Conservation (phyloP, 2,329 filamentous ascomycete species). For the Curvularia hawaiiensis region DNA sequence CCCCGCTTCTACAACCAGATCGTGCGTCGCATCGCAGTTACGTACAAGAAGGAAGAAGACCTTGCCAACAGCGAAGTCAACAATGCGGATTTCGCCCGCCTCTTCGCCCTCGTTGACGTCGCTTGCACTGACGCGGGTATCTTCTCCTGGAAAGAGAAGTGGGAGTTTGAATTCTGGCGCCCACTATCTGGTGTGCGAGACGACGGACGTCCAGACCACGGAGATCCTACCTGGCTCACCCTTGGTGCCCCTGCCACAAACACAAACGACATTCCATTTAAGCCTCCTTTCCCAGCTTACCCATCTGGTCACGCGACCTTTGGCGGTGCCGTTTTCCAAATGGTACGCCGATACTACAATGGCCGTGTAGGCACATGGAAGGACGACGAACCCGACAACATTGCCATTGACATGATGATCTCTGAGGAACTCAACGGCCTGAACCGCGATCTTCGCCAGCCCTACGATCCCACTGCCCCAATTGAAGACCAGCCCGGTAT, state of each 20-base stretch:
- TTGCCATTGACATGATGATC: slow-evolving; percentile 25
- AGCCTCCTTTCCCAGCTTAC: slow-evolving; percentile 36
- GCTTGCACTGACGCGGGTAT: slow-evolving; percentile 36
- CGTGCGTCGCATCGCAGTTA: slow-evolving; percentile 29
- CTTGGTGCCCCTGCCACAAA: slow-evolving; percentile 34
- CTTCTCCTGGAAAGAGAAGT: slow-evolving; percentile 38
- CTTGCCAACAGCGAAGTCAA: slow-evolving; percentile 17
- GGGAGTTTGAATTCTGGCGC: slow-evolving; percentile 39
- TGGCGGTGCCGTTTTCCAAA: slow-evolving; percentile 31
- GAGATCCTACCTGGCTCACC: slow-evolving; percentile 32
- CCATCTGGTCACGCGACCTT: slow-evolving; percentile 37
- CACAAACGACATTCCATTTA: slow-evolving; percentile 29
- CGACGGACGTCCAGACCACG: slow-evolving; percentile 17
- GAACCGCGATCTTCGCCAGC: slow-evolving; percentile 30
- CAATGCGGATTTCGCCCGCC: slow-evolving; percentile 37
- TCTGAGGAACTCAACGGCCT: slow-evolving; percentile 36
- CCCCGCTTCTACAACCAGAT: slow-evolving; percentile 28
- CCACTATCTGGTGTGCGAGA: slow-evolving; percentile 34
- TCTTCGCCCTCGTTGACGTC: slow-evolving; percentile 32
- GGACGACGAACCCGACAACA: slow-evolving; percentile 26
- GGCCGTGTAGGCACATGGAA: slow-evolving; percentile 24
- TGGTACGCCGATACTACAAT: slow-evolving; percentile 34
- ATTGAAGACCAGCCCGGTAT: slow-evolving; percentile 34
- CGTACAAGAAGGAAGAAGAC: slow-evolving; percentile 15
- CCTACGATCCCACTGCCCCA: slow-evolving; percentile 26